phyloP scores from a whole-genome alignment of 2,329 filamentous ascomycete species.

The Fusarium dimerum region DNA sequence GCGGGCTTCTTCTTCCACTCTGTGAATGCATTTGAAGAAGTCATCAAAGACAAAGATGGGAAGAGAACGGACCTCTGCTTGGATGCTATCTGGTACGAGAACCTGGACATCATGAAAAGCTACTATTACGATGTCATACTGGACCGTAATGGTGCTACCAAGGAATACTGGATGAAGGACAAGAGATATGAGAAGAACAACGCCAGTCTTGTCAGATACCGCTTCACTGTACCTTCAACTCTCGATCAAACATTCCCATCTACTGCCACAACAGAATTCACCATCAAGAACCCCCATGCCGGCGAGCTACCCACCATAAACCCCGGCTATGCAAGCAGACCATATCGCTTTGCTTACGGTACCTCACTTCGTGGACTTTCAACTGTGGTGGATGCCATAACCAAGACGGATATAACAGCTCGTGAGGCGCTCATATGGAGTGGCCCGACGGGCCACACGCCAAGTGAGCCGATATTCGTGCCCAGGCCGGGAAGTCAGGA shows the following conservation, averaged over 20 bases:
- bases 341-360: conserved; percentile 63
- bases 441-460: conserved; percentile 58
- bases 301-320: conserved; percentile 71
- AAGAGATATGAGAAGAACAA: conserved; percentile 38
- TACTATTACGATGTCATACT: conserved; percentile 72
- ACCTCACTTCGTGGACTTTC: conserved; percentile 57
- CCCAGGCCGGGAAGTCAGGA: conserved; percentile 41
- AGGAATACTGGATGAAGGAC: conserved; percentile 44
- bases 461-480: conserved; percentile 71
- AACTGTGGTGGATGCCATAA: conserved; percentile 62
- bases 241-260: conserved; percentile 17
- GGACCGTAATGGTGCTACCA: conserved; percentile 48
- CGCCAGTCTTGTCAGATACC: conserved; percentile 45
- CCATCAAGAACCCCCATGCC: conserved; percentile 53
- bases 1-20: conserved; percentile 80
- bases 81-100: conserved; percentile 66
- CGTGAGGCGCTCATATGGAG: conserved; percentile 58
- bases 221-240: conserved; percentile 38
- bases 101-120: conserved; percentile 62
- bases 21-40: conserved; percentile 74
- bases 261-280: conserved; percentile 38
- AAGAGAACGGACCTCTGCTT: conserved; percentile 55
- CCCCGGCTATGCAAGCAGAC: conserved; percentile 50
- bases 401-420: conserved; percentile 64
- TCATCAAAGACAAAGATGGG: conserved; percentile 36